Evolutionary conservation across 441 rosid genomes (phyloP), one percentile per base, ranked within the genome.

Genomic region (California macrophylla): DNA sequence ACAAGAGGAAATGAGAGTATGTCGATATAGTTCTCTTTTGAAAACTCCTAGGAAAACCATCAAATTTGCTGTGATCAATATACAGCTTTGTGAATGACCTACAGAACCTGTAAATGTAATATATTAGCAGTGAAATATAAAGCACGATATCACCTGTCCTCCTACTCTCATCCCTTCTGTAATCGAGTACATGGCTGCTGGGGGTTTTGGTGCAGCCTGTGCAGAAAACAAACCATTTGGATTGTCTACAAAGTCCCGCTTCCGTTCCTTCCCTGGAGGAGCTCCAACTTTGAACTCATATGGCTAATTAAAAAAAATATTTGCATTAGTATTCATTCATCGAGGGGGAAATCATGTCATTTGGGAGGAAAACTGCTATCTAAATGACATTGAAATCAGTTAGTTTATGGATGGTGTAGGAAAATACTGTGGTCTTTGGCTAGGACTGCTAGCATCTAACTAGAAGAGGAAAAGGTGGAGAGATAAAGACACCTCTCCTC

Each of bases 131-230:
- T 16, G 42, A 60, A 25, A 42, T 60, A 28, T 36, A n/a, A 20
- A 73, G 62, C 6, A 7, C 29, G 52, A n/a, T 25, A 13, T 74
- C 67, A 93, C 97, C 97, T 91, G 88, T 72, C 97, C 97, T 61
- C 97, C 98, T 0, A 88, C 87, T 85, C 78, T 88, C 98, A 91
- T 93, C 72, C 97, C 97, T 81, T 93, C 82, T 0, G 82, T 84
- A 6, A 89, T 78, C 15, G 72, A 80, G 81, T 91, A 93, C 98
- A 91, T 81, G 3, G 96, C 96, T 4, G 89, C 83, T 16, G 97
- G 98, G 3, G 97, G 98, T 71, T 93, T 93, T 26, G 98, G 97
- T 29, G 98, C 78, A 70, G 98, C 98, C 68, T 92, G 98, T 36
- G 93, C 96, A 24, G 97, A 93, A 80, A 93, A 93, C 50, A 91